Conservation (phyloP, 176 grass and related monocot genomes). For the Oryza glaberrima region DNA sequence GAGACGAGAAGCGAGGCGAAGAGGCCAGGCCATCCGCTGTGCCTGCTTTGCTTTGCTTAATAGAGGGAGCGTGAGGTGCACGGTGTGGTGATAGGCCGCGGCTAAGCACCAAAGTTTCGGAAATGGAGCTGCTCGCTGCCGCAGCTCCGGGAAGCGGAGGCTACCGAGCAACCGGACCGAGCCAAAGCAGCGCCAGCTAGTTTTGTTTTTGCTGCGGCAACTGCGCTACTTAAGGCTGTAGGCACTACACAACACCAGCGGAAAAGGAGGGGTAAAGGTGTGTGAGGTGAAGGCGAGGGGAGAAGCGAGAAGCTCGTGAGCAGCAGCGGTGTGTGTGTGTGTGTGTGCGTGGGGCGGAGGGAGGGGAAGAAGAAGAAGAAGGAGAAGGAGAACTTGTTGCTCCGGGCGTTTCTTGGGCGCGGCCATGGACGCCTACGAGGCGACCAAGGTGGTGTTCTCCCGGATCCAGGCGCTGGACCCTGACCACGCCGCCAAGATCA, state of each 20-base stretch:
- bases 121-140: slow-evolving; percentile 48
- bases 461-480: slow-evolving; percentile 89
- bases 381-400: neutral
- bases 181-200: slow-evolving; percentile 30
- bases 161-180: slow-evolving; percentile 31
- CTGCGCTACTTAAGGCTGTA: slow-evolving; percentile 37
- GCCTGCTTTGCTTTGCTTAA: neutral
- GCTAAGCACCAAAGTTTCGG: slow-evolving; percentile 42
- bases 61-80: neutral
- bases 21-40: too few species aligned
- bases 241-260: neutral
- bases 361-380: neutral
- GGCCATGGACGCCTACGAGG: slow-evolving; percentile 91
- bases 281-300: slow-evolving; percentile 9
- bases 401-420: slow-evolving; percentile 23
- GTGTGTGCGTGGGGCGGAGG: neutral
- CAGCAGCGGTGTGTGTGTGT: slow-evolving; percentile 15
- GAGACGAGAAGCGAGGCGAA: neutral
- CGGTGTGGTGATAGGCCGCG: slow-evolving; percentile 19
- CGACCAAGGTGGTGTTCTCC: slow-evolving; percentile 89
- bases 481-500: slow-evolving; percentile 92
- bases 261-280: slow-evolving; percentile 12
- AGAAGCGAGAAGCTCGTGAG: slow-evolving; percentile 52
- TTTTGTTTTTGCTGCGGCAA: neutral
- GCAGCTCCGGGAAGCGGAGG: slow-evolving; percentile 50